phyloP scores from a whole-genome alignment of 2,329 filamentous ascomycete genomes.

The Neofusicoccum parvum region DNA sequence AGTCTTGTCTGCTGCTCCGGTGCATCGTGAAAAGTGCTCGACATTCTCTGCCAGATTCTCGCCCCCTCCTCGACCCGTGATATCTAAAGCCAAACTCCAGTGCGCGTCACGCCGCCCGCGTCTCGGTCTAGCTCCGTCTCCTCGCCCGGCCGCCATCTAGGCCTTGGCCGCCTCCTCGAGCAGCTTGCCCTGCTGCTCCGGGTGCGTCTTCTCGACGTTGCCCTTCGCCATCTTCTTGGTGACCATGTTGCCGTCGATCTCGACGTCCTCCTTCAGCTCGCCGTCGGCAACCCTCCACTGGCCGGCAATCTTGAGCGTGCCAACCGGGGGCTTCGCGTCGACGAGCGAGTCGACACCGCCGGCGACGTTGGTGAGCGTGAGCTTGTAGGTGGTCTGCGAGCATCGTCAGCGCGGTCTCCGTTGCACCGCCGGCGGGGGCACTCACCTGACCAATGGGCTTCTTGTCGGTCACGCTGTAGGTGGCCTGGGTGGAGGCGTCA shows the following conservation, averaged over 20 bases:
- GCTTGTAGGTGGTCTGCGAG: conserved; percentile 39
- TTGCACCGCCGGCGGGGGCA: conserved; percentile 13
- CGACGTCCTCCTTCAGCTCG: conserved; percentile 39
- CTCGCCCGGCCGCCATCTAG: conserved; percentile 18
- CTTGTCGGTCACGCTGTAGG: conserved; percentile 42
- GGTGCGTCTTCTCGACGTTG: conserved; percentile 45
- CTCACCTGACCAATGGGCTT: conserved; percentile 41
- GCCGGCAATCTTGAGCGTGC: conserved; percentile 40
- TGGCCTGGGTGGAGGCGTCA: conserved; percentile 32
- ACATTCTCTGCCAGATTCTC: background rate
- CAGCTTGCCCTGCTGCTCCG: conserved; percentile 39
- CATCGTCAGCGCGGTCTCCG: conserved; percentile 19
- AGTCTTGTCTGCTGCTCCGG: background rate
- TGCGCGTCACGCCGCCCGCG: background rate
- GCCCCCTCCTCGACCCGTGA: too few relatives aligned
- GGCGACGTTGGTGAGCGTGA: conserved; percentile 42
- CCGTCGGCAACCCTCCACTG: conserved; percentile 41
- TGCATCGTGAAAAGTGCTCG: background rate
- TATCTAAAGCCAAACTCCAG: background rate
- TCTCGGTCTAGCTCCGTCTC: background rate
- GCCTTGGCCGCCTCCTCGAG: conserved; percentile 31
- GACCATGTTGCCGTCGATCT: conserved; percentile 46
- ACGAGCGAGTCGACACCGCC: conserved; percentile 41
- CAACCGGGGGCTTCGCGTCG: conserved; percentile 43
- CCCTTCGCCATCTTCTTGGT: conserved; percentile 47